Evolutionary conservation across 768 basidiomycete genomes (phyloP), one percentile per base, ranked within the genome.

Genomic region (Hygrocybe coccinea): DNA sequence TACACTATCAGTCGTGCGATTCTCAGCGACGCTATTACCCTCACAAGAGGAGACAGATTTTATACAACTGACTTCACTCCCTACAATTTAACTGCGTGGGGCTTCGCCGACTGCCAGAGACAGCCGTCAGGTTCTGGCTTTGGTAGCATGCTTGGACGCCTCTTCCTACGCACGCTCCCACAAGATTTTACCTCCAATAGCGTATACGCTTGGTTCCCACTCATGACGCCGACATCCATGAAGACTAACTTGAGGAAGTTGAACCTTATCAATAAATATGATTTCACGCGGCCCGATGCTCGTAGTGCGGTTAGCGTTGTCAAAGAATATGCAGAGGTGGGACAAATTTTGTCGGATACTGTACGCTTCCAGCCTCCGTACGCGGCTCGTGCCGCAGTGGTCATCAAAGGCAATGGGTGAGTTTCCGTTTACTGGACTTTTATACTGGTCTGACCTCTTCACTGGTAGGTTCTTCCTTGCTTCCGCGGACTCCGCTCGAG

Each of bases 1-100:
- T 92, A 88, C 69, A 93, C 91, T 9, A 81, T 90, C 63, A 86
- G 86, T 62, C 83, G 91, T 33, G 90, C 91, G 7, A 93, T 93
- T 62, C 82, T 93, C 34, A 82, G 84, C 59, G 91, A 93, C 64
- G 91, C 91, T 25, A 87, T 92, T 54, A 88, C 91, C 11, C 81
- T 93, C 52, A 91, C 88, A 47, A 85, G 90, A 52, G 91, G 91
- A 29, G 91, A 93, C 64, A 78, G 90, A 52, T 87, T 83, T 76
- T 89, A 81, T 71, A 92, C 89, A 1, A 76, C 87, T 24, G 91
- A 93, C 64, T 87, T 81, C 66, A 92, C 91, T 0, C 85, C 90
- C 1, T 80, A 73, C 72, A 91, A 91, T 66, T 64, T 90, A 64
- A 92, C 90, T 2, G 72, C 87, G 3, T 92, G 90, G 90, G 90